Base-by-base conservation (phyloP, 2,329 filamentous ascomycete species). In the Trichoderma lentiforme region DNA sequence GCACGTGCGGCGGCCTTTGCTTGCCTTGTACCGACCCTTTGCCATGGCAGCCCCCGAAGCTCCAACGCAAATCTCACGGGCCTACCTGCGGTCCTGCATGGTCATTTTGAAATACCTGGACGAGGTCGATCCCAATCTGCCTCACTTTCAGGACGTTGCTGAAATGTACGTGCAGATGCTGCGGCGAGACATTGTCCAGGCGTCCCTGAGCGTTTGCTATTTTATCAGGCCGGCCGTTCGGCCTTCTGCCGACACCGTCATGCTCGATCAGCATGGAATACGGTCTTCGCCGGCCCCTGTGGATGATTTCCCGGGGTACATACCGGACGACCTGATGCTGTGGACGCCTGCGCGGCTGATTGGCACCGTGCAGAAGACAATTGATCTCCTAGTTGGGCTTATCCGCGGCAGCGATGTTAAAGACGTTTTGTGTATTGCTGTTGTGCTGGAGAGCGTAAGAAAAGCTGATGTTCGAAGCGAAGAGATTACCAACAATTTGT, bases 51-150 rank as follows among this genome's bases (percentile, higher is more conserved):
- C 84, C 4, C 77, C 82, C 6, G 85, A 86, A 68, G 84, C 83
- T 3, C 87, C 86, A 12, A 80, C 82, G 6, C 85, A 87, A 71
- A 87, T 89, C 39, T 82, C 85, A 62, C 83, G 85, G 30, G 81
- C 84, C 6, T 89, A 88, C 73, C 78, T 89, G 43, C 82, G 85
- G 64, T 88, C 86, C 0, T 88, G 85, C 3, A 87, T 88, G 82
- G 82, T 86, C 18, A 83, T 89, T n/a, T 79, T 88, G 62, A 85
- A 84, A 15, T 88, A 87, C 71, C 79, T 88, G 58, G 86, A 88
- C 73, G 86, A 88, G 73, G 77, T 88, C 6, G 86, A 88, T 72
- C 84, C 85, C 0, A 76, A 80, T 28, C 80, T 83, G 6, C 80
- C 84, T 3, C 83, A 84, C 61, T 88, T 85, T 66, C 79, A 82